These are phyloP conservation scores for Pleurotus ostreatus DNA, from an alignment of 768 basidiomycete species.

Conservation along the genomic window DNA sequence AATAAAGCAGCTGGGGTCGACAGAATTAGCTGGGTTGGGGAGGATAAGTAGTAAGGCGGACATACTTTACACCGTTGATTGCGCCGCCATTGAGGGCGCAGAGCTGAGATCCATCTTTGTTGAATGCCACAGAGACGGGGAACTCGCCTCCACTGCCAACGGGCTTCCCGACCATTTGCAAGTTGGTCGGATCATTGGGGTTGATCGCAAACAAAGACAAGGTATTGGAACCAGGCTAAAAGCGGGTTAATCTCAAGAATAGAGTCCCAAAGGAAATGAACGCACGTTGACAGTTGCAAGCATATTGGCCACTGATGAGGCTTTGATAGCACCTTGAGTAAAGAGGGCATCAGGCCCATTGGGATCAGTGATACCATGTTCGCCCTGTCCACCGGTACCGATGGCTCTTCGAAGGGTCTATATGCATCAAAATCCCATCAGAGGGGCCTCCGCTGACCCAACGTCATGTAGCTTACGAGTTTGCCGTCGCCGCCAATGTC, in stretches of 20 bases:
- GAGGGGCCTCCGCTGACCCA: no score
- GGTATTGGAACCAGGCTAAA: conserved; percentile 45
- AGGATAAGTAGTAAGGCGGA: not conserved
- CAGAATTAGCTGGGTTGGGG: not conserved
- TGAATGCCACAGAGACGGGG: conserved; percentile 41
- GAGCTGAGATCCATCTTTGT: conserved; percentile 25
- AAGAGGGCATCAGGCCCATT: conserved; percentile 36
- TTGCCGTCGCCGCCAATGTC: conserved; percentile 38
- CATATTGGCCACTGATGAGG: conserved; percentile 26
- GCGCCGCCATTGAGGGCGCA: conserved; percentile 42
- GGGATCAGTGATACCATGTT: conserved; percentile 27
- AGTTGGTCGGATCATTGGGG: conserved; percentile 34
- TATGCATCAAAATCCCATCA: conserved; percentile 4
- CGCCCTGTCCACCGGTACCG: conserved; percentile 28
- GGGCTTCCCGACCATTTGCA: conserved; percentile 40
- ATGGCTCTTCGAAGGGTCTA: conserved; percentile 27
- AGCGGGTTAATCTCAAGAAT: not conserved
- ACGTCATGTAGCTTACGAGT: conserved; percentile 22
- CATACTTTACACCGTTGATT: conserved; percentile 37
- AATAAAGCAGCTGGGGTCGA: conserved; percentile 34
- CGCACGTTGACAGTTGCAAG: conserved; percentile 33
- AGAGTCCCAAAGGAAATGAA: not conserved
- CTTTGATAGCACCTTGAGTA: conserved; percentile 37
- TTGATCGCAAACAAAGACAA: conserved; percentile 37
- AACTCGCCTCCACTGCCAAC: conserved; percentile 44